Conservation (phyloP, 2,329 filamentous ascomycete genomes). For the Neonectria hederae region DNA sequence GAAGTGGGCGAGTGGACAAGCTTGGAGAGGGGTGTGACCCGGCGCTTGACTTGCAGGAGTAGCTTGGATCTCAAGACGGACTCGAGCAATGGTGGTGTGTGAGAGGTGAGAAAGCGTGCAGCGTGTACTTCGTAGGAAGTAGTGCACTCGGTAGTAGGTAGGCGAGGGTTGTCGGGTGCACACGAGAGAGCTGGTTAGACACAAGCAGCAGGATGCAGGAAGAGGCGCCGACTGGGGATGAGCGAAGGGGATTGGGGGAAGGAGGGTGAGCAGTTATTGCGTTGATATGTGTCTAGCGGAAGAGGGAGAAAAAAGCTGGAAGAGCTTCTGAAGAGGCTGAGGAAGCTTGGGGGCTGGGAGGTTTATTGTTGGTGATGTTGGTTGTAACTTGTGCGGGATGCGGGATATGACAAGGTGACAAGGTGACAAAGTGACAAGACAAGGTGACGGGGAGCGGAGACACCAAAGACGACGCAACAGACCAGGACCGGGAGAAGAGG, state of each 20-base stretch:
- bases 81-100: slow-evolving; percentile 21
- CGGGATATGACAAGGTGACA: neutral
- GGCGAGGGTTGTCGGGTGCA: slow-evolving; percentile 5
- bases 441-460: slow-evolving; percentile 23
- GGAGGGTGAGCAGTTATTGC: slow-evolving; percentile 17
- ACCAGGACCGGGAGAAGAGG: slow-evolving; percentile 30
- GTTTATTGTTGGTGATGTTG: slow-evolving; percentile 33
- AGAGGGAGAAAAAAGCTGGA: slow-evolving; percentile 5
- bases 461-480: slow-evolving; percentile 13
- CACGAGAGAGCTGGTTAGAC: slow-evolving; percentile 12
- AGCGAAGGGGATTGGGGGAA: neutral
- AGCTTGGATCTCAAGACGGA: slow-evolving; percentile 38
- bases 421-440: slow-evolving; percentile 40
- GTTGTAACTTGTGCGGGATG: slow-evolving; percentile 18
- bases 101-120: slow-evolving; percentile 24
- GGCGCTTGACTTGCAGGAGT: slow-evolving; percentile 46
- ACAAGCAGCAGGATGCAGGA: slow-evolving; percentile 25
- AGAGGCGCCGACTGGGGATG: slow-evolving; percentile 20
- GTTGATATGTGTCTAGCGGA: slow-evolving; percentile 11
- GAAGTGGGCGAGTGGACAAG: slow-evolving; percentile 38
- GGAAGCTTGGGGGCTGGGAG: slow-evolving; percentile 27
- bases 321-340: slow-evolving; percentile 20
- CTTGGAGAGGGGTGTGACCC: slow-evolving; percentile 45
- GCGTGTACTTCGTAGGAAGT: neutral
- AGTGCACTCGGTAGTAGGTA: slow-evolving; percentile 33